Evolutionary conservation across 2,329 filamentous ascomycete species (phyloP).

Genomic region (Colletotrichum endophyticum): DNA sequence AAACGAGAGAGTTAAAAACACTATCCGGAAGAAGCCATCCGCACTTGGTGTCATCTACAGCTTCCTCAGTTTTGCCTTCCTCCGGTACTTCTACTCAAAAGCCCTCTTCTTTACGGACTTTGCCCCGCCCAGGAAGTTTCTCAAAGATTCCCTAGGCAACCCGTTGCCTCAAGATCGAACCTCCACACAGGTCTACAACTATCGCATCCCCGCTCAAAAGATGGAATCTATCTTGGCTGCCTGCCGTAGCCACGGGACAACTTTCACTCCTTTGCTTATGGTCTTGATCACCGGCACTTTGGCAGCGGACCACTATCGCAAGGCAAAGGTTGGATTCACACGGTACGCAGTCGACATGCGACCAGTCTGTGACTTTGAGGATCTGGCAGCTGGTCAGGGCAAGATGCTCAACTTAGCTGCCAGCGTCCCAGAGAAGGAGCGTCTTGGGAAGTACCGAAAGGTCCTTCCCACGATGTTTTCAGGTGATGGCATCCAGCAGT

Average conservation of each 20-base stretch:
- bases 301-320: conserved; percentile 24
- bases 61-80: conserved; percentile 3
- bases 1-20: not conserved
- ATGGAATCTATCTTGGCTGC: conserved; percentile 10
- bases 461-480: not conserved
- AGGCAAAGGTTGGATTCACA: conserved; percentile 24
- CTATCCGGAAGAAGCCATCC: not conserved
- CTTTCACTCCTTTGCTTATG: conserved; percentile 26
- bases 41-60: conserved; percentile 4
- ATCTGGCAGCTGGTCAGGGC: not conserved
- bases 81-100: conserved; percentile 14
- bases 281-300: conserved; percentile 18
- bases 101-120: conserved; percentile 13
- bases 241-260: conserved; percentile 24
- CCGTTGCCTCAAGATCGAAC: not conserved
- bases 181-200: conserved; percentile 1
- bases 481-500: not conserved
- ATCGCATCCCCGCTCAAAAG: not conserved
- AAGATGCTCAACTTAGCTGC: conserved; percentile 10
- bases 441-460: not conserved
- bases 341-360: conserved; percentile 44
- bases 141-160: not conserved
- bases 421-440: not conserved
- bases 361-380: not conserved
- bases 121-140: not conserved